phyloP scores from a whole-genome alignment of 768 basidiomycete species.

The Suillus plorans region DNA sequence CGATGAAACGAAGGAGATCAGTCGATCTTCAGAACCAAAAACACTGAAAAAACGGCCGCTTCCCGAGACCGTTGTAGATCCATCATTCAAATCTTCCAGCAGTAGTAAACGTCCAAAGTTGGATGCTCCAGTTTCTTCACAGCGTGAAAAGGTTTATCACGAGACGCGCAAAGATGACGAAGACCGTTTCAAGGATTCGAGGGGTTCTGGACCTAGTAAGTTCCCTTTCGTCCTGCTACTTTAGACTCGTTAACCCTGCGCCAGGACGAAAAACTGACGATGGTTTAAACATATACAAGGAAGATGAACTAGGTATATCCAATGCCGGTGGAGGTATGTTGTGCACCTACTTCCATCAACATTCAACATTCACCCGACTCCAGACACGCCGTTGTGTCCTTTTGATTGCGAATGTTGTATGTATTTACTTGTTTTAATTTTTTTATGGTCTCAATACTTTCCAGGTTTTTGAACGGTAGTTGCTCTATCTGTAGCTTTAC shows the following conservation, averaged over 20 bases:
- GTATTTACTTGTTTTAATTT: slow-evolving; percentile 26
- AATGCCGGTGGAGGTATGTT: slow-evolving; percentile 70
- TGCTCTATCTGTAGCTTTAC: slow-evolving; percentile 1
- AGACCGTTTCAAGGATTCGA: slow-evolving; percentile 67
- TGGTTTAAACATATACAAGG: slow-evolving; percentile 78
- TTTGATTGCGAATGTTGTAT: slow-evolving; percentile 89
- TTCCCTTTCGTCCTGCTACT: slow-evolving; percentile 17
- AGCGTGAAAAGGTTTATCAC: slow-evolving; percentile 23
- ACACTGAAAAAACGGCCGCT: slow-evolving; percentile 28
- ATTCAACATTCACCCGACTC: slow-evolving; percentile 21
- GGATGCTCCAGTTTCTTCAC: slow-evolving; percentile 14
- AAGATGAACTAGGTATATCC: slow-evolving; percentile 75
- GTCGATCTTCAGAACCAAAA: slow-evolving; percentile 15
- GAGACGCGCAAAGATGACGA: slow-evolving; percentile 35
- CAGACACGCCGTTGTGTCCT: slow-evolving; percentile 83
- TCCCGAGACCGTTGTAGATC: slow-evolving; percentile 67
- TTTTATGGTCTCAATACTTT: not conserved
- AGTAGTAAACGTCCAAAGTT: slow-evolving; percentile 40
- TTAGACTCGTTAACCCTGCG: slow-evolving; percentile 12
- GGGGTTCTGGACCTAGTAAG: slow-evolving; percentile 71
- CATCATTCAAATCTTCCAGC: slow-evolving; percentile 41
- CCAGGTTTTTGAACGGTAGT: slow-evolving; percentile 27
- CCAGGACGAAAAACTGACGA: slow-evolving; percentile 78
- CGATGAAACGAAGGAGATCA: slow-evolving; percentile 4
- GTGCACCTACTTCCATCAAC: slow-evolving; percentile 8